Conservation (phyloP, 2,329 filamentous ascomycete genomes). For the Colletotrichum sp. region DNA sequence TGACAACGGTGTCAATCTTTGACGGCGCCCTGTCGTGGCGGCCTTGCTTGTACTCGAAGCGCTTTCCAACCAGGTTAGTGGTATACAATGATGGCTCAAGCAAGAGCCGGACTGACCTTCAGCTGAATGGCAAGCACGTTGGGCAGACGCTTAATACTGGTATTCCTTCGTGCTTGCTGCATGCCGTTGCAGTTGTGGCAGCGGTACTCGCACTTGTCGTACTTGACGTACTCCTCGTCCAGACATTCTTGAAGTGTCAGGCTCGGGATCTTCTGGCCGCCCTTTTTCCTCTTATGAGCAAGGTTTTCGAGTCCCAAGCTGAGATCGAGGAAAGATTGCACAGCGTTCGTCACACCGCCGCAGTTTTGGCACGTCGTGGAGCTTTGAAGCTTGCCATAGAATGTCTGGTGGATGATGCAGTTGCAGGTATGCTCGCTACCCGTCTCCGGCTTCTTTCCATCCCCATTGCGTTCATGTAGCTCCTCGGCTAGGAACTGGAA, state of each 20-base stretch:
- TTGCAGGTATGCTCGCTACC: slow-evolving; percentile 72
- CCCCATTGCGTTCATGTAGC: slow-evolving; percentile 82
- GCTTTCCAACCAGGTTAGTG: slow-evolving; percentile 37
- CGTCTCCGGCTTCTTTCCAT: slow-evolving; percentile 66
- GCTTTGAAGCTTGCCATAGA: slow-evolving; percentile 89
- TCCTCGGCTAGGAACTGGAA: slow-evolving; percentile 95
- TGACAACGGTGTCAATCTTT: slow-evolving; percentile 87
- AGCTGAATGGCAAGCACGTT: slow-evolving; percentile 92
- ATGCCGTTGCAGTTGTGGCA: slow-evolving; percentile 80
- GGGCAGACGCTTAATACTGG: slow-evolving; percentile 83
- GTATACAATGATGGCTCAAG: not conserved
- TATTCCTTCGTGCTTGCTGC: slow-evolving; percentile 82
- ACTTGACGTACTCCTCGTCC: slow-evolving; percentile 83
- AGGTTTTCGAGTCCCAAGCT: slow-evolving; percentile 83
- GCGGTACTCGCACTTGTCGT: slow-evolving; percentile 88
- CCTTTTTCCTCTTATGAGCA: slow-evolving; percentile 69
- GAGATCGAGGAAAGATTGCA: slow-evolving; percentile 90
- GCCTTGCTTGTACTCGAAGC: slow-evolving; percentile 76
- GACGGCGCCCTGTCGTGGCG: slow-evolving; percentile 72
- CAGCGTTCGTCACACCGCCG: slow-evolving; percentile 78
- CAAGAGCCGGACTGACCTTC: slow-evolving; percentile 65
- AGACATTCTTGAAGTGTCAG: slow-evolving; percentile 76
- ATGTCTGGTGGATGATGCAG: slow-evolving; percentile 93
- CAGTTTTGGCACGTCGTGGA: slow-evolving; percentile 92
- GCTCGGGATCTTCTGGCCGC: slow-evolving; percentile 50